phyloP scores from a whole-genome alignment of 306 rosid genomes.

The Lathyrus tuberosus region DNA sequence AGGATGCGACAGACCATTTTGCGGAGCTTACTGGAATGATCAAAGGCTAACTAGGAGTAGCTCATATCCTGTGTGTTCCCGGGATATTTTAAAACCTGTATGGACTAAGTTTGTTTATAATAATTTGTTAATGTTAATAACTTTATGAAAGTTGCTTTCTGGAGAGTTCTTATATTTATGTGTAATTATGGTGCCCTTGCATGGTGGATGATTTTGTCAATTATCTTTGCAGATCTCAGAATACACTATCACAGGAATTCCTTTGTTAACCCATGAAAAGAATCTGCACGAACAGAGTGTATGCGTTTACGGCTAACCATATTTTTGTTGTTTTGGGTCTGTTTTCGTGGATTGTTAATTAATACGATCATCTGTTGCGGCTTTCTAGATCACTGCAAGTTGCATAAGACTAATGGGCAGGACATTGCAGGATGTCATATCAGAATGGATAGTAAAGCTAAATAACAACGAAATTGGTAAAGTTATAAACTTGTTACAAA shows the following conservation, averaged over 20 bases:
- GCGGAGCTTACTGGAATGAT: constrained; percentile 84
- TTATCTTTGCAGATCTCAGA: constrained; percentile 64
- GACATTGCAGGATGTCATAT: constrained; percentile 76
- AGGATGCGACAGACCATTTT: constrained; percentile 90
- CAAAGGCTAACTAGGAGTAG: constrained; percentile 51
- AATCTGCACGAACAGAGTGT: constrained; percentile 80
- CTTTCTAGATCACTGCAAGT: constrained; percentile 69
- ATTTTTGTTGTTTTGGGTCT: constrained; percentile 2
- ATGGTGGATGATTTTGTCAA: constrained; percentile 28
- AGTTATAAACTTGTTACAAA: constrained; percentile 7
- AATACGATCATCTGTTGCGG: constrained; percentile 14
- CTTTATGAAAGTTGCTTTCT: constrained; percentile 12
- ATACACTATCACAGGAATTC: constrained; percentile 61
- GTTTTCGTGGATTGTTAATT: constrained; percentile 25
- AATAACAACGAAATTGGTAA: constrained; percentile 72
- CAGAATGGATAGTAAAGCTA: constrained; percentile 72
- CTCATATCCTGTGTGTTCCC: constrained; percentile 62
- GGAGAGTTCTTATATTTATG: constrained; percentile 14
- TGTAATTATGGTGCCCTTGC: constrained; percentile 17
- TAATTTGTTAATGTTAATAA: not conserved
- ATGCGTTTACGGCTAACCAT: constrained; percentile 30
- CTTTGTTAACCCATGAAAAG: constrained; percentile 68
- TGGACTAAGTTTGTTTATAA: constrained; percentile 35
- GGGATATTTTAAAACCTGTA: constrained; percentile 72
- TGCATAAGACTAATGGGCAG: constrained; percentile 81